phyloP scores from a whole-genome alignment of 495 filamentous ascomycete genomes.

The Recurvomyces mirabilis region DNA sequence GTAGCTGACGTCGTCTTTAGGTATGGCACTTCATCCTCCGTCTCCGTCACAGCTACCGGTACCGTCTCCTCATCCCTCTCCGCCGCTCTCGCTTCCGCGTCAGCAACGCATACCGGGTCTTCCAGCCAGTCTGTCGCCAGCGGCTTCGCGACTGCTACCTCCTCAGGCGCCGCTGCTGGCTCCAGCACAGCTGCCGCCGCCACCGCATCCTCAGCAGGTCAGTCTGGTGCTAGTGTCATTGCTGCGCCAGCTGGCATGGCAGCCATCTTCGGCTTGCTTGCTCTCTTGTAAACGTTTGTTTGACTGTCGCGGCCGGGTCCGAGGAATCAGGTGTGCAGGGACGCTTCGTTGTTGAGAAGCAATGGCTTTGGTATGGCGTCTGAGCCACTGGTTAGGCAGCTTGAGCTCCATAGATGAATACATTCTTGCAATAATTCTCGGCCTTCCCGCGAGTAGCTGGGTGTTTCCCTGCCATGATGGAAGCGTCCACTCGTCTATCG shows the following conservation, averaged over 20 bases:
- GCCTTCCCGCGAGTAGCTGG: no score
- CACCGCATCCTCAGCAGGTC: neutral
- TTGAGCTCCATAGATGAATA: no score
- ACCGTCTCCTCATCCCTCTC: conserved; percentile 7
- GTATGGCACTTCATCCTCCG: conserved; percentile 4
- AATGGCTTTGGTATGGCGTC: no score
- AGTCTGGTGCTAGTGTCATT: neutral
- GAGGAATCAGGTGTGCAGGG: no score
- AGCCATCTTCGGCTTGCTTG: conserved; percentile 5
- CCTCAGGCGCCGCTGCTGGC: neutral
- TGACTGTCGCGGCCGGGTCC: no score
- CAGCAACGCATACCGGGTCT: conserved; percentile 5
- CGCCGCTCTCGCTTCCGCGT: neutral
- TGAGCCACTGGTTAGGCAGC: no score
- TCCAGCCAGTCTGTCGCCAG: neutral
- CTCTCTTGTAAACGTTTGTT: conserved; percentile 3
- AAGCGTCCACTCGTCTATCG: no score
- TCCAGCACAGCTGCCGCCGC: neutral
- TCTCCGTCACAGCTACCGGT: conserved; percentile 5
- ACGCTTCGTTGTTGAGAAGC: no score
- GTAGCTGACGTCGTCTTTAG: no score
- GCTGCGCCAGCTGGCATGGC: conserved; percentile 5
- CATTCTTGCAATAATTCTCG: no score
- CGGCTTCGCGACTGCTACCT: conserved; percentile 4
- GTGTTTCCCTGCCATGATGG: no score